phyloP scores from a whole-genome alignment of 2,329 filamentous ascomycete genomes.

The Curvularia hawaiiensis region DNA sequence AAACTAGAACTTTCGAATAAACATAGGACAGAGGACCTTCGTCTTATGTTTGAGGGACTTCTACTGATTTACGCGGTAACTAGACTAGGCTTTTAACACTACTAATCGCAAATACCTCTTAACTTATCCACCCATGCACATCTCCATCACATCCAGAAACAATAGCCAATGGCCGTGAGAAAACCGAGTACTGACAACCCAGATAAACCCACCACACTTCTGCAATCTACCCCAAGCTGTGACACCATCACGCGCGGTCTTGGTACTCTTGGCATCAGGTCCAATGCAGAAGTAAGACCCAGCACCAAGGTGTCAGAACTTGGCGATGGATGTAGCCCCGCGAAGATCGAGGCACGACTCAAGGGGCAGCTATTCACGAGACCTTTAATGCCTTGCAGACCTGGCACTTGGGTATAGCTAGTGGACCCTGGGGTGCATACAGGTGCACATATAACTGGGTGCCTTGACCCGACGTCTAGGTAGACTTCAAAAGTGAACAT shows the following conservation, averaged over 20 bases:
- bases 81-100: too few relatives aligned
- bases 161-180: neutral
- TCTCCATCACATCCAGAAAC: neutral
- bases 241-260: neutral
- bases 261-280: neutral
- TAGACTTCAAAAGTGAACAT: neutral
- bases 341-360: neutral
- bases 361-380: neutral
- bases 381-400: neutral
- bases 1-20: neutral
- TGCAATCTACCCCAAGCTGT: neutral
- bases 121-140: neutral
- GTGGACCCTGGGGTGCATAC: slow-evolving; percentile 5
- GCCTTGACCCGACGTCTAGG: neutral
- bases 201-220: too few relatives aligned
- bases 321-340: neutral
- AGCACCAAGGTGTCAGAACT: neutral
- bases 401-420: neutral
- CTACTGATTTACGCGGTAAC: too few relatives aligned
- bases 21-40: too few relatives aligned
- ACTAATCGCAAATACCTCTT: neutral
- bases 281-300: neutral
- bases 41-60: too few relatives aligned
- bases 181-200: neutral
- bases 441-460: neutral